Conservation (phyloP, 106 monocot genomes). For the Dendrobium officinale region DNA sequence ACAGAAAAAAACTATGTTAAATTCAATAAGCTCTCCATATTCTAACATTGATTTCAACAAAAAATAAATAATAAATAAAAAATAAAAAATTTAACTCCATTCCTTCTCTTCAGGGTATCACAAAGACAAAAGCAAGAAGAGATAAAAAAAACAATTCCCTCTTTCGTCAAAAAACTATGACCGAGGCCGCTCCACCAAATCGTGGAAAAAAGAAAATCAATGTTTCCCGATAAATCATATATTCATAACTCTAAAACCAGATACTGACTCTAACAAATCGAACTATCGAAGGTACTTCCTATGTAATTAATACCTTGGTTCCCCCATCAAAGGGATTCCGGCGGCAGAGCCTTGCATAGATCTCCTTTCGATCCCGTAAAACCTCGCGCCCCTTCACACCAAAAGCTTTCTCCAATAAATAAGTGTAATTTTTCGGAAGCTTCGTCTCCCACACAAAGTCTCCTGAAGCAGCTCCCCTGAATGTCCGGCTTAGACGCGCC, state of each 20-base stretch:
- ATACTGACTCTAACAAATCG: too few relatives aligned
- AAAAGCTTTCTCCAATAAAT: constrained; percentile 30
- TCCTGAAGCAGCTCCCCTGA: constrained; percentile 51
- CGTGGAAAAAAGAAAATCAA: background rate
- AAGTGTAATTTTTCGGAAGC: constrained; percentile 61
- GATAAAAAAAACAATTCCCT: too few relatives aligned
- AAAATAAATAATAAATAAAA: too few relatives aligned
- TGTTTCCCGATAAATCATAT: too few relatives aligned
- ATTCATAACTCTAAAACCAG: too few relatives aligned
- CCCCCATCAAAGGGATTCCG: constrained; percentile 64
- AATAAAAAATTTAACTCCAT: too few relatives aligned
- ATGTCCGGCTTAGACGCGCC: constrained; percentile 47
- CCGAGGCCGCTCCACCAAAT: background rate
- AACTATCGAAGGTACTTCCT: background rate
- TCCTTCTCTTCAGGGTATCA: too few relatives aligned
- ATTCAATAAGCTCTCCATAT: too few relatives aligned
- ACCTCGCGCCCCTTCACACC: background rate
- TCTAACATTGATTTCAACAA: too few relatives aligned
- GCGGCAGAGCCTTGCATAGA: constrained; percentile 58
- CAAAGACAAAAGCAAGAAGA: too few relatives aligned
- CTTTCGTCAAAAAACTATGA: background rate
- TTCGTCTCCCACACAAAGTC: constrained; percentile 71
- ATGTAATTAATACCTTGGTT: constrained; percentile 32
- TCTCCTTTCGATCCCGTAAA: constrained; percentile 44
- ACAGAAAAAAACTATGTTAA: constrained; percentile 1